Percentiles rank a stretch among this genome's conserved stretches.
These are phyloP conservation scores for Beta lomatogona DNA, from an alignment of 179 eudicot species.

Conservation along the genomic window DNA sequence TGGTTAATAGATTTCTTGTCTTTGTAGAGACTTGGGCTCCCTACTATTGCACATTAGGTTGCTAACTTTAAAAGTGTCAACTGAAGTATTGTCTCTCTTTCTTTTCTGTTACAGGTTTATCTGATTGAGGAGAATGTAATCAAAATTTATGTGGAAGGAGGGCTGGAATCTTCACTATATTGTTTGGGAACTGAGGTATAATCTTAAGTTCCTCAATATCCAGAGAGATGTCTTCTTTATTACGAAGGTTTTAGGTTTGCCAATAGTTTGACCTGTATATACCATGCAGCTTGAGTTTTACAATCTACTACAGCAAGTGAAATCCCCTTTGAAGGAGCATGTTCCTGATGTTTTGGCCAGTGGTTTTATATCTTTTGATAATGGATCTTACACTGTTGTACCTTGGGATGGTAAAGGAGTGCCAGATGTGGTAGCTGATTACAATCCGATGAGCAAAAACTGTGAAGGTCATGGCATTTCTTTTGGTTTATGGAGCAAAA, in stretches of 20 bases:
- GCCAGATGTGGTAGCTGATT: conserved; percentile 57
- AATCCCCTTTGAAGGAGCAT: conserved; percentile 60
- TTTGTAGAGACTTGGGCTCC: conserved; percentile 1
- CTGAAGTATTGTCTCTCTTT: conserved; percentile 11
- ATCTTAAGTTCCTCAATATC: neutral
- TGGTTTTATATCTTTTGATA: conserved; percentile 66
- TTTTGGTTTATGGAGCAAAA: conserved; percentile 79
- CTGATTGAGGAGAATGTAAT: conserved; percentile 65
- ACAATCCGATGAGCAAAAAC: conserved; percentile 30
- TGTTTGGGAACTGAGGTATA: conserved; percentile 89
- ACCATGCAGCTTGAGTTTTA: conserved; percentile 82
- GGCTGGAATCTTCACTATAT: conserved; percentile 76
- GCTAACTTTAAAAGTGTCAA: conserved; percentile 3
- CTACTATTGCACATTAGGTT: conserved; percentile 3
- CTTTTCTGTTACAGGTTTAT: conserved; percentile 60
- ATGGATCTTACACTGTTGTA: conserved; percentile 57
- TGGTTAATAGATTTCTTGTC: too few species aligned
- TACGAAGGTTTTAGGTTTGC: neutral
- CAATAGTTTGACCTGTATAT: conserved; percentile 17
- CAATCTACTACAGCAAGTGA: conserved; percentile 48
- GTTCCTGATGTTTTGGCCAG: conserved; percentile 81
- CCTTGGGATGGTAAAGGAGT: conserved; percentile 86
- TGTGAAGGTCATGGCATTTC: conserved; percentile 40
- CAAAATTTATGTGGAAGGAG: conserved; percentile 88
- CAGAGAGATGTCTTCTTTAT: conserved; percentile 3